Base-by-base conservation (phyloP, 2,329 filamentous ascomycete genomes). In the Penicillium sp. region DNA sequence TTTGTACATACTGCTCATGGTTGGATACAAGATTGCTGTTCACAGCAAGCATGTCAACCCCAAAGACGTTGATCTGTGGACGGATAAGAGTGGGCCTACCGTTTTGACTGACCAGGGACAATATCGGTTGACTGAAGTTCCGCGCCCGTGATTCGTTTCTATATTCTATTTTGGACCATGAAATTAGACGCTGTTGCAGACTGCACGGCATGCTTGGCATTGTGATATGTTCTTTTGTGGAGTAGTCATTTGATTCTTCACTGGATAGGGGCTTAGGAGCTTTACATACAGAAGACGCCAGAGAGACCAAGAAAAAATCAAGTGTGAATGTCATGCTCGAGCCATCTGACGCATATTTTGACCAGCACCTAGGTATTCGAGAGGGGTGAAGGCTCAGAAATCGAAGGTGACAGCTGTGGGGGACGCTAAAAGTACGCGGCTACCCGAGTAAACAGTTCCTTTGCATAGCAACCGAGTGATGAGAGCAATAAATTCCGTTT, bases 1-100 rank as follows among this genome's bases (percentile, higher is more conserved):
- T 2, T 71, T 92, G 32, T 92, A 90, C 71, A 71, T 92, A 10
- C 73, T 79, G 16, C 79, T 89, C 69, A 83, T 91, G 66, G 81
- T 86, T 56, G 88, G 87, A 1, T 86, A 87, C 75, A 89, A 89
- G 76, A 48, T 81, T 52, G 62, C 72, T 55, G 81, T 77, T 54
- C 81, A 81, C 72, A 82, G 77, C 58, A 79, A 80, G 61, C 77
- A 78, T 34, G 69, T 88, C 45, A 77, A 77, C 58, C 75, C 86
- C 1, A 75, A 81, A 58, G 79, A 84, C 63, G 85, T 80, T 47
- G 87, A 90, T 76, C 82, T 90, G 60, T 89, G 83, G 75, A 82
- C 82, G 10, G 47, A 52, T 18, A 45, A 55, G 18, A 45, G 24
- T 36, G 52, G 43, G 14, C 40, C 9, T 14, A 24, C 32, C 2